Conservation (phyloP, 441 rosid species). For the Pelargonium australe region DNA sequence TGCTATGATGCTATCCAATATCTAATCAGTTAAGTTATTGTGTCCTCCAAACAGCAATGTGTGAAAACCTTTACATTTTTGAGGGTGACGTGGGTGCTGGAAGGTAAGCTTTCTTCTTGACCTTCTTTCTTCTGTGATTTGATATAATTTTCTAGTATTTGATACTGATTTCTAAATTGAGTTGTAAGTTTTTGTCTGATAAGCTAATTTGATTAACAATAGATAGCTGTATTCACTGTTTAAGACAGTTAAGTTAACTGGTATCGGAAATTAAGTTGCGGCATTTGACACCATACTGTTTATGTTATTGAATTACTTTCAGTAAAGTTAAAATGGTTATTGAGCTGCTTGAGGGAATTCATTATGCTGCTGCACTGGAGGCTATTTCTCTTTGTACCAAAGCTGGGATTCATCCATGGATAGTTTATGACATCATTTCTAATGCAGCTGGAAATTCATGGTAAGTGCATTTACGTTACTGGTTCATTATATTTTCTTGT, state of each 20-base stretch:
- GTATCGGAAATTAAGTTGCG: neutral
- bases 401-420: slow-evolving; percentile 85
- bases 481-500: slow-evolving; percentile 17
- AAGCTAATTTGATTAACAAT: neutral
- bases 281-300: slow-evolving; percentile 17
- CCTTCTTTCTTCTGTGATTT: neutral
- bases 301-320: slow-evolving; percentile 21
- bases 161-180: slow-evolving; percentile 5
- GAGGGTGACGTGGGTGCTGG: slow-evolving; percentile 83
- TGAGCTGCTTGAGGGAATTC: slow-evolving; percentile 83
- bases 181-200: neutral
- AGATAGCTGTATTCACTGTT: neutral
- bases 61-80: slow-evolving; percentile 57
- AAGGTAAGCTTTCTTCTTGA: slow-evolving; percentile 48
- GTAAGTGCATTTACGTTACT: slow-evolving; percentile 30
- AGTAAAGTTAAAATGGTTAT: slow-evolving; percentile 77
- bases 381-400: slow-evolving; percentile 74
- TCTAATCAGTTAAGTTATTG: slow-evolving; percentile 18
- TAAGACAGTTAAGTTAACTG: neutral
- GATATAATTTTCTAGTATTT: neutral
- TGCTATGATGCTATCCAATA: neutral
- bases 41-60: slow-evolving; percentile 58
- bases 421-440: slow-evolving; percentile 83
- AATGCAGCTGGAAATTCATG: slow-evolving; percentile 99
- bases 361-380: slow-evolving; percentile 82